These are phyloP conservation scores for Arthrinium phaeospermum DNA, from an alignment of 2,329 filamentous ascomycete species.

Conservation along the genomic window DNA sequence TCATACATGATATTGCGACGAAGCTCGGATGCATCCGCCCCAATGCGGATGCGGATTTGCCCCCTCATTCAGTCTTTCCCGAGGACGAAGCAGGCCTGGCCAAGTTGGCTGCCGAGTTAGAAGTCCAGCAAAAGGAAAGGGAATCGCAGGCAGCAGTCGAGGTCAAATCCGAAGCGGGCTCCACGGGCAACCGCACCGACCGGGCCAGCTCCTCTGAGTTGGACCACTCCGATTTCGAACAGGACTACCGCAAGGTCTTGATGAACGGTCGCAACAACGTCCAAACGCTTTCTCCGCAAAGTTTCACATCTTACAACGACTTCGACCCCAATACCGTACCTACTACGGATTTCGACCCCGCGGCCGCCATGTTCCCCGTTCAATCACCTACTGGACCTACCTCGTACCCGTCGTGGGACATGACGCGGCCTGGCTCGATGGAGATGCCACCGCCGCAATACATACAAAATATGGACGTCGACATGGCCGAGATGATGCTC, in stretches of 20 bases:
- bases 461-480: constrained; percentile 46
- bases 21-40: constrained; percentile 69
- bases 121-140: constrained; percentile 50
- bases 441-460: constrained; percentile 47
- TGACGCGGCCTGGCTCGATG: constrained; percentile 41
- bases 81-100: constrained; percentile 64
- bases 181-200: constrained; percentile 46
- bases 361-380: constrained; percentile 35
- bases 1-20: constrained; percentile 69
- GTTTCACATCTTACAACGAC: constrained; percentile 52
- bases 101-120: constrained; percentile 61
- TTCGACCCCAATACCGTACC: constrained; percentile 42
- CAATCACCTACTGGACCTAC: constrained; percentile 37
- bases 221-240: constrained; percentile 61
- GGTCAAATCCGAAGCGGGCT: constrained; percentile 44
- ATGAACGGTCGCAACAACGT: constrained; percentile 51
- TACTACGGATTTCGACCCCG: constrained; percentile 33
- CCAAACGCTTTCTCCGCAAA: constrained; percentile 60
- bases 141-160: constrained; percentile 35
- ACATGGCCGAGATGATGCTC: constrained; percentile 53
- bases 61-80: constrained; percentile 63
- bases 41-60: constrained; percentile 65
- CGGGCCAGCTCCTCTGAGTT: constrained; percentile 61
- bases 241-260: constrained; percentile 55
- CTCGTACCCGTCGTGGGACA: constrained; percentile 42